Conservation (phyloP, 768 basidiomycete species). For the Pleurotus platypus region DNA sequence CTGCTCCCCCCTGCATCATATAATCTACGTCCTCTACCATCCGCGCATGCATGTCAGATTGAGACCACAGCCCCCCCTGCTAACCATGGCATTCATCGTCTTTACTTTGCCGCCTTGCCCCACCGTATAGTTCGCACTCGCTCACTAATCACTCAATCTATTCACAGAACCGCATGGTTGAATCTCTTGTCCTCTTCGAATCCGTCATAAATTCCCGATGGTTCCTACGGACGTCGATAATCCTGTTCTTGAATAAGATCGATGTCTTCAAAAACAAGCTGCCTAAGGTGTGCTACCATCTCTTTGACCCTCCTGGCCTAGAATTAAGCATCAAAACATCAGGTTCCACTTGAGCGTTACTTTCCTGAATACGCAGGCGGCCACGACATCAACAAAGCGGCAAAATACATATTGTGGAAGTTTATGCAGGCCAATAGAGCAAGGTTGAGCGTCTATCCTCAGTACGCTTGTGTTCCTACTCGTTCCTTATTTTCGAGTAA, state of each 20-base stretch:
- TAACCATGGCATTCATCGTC: too few relatives aligned
- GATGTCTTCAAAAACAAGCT: conserved; percentile 91
- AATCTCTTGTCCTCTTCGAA: conserved; percentile 87
- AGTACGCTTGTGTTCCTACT: conserved; percentile 45
- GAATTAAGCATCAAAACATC: neutral
- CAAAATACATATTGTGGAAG: conserved; percentile 91
- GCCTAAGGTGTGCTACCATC: conserved; percentile 37
- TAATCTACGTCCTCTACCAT: too few relatives aligned
- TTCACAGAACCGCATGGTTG: conserved; percentile 85
- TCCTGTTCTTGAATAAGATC: conserved; percentile 91
- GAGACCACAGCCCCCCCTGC: too few relatives aligned
- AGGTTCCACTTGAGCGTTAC: conserved; percentile 74
- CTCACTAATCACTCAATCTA: too few relatives aligned
- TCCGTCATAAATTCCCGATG: conserved; percentile 91
- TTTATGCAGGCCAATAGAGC: conserved; percentile 92
- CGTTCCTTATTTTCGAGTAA: neutral
- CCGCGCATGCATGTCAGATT: too few relatives aligned
- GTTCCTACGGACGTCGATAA: conserved; percentile 90
- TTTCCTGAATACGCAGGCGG: conserved; percentile 91
- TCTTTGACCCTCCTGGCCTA: neutral
- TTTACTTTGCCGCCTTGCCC: neutral
- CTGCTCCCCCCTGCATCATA: too few relatives aligned
- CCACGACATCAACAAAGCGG: conserved; percentile 88
- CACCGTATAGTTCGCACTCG: too few relatives aligned
- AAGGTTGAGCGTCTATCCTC: conserved; percentile 84